Conservation (phyloP, 176 grass and related monocot genomes). For the Triticum timopheevii region DNA sequence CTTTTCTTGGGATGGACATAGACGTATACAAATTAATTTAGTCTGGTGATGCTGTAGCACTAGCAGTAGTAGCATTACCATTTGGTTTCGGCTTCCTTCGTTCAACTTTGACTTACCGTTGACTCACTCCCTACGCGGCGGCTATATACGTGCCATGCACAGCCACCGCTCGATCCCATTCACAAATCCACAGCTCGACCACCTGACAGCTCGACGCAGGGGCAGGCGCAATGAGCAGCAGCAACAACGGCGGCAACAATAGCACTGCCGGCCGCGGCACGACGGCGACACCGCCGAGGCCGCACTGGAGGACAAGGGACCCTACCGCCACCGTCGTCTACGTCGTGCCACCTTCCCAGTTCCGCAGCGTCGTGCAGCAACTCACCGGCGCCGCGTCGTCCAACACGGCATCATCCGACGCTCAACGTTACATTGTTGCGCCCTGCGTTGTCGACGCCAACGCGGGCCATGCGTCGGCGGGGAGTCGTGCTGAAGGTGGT, state of each 20-base stretch:
- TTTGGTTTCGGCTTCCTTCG: not conserved
- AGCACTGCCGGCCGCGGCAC: not conserved
- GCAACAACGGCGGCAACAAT: not conserved
- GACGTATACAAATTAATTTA: too few species aligned
- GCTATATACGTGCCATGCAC: not conserved
- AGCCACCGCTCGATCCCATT: not conserved
- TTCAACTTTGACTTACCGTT: not conserved
- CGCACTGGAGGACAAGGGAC: constrained; percentile 34
- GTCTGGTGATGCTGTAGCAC: too few species aligned
- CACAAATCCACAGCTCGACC: not conserved
- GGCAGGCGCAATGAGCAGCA: not conserved
- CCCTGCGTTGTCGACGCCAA: not conserved
- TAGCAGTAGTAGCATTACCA: too few species aligned
- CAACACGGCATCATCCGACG: not conserved
- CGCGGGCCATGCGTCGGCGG: not conserved
- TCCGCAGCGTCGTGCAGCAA: constrained; percentile 34
- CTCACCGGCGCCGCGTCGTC: constrained; percentile 18
- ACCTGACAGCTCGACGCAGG: not conserved
- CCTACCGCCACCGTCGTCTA: constrained; percentile 25
- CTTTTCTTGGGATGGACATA: too few species aligned
- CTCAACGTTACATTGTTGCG: not conserved
- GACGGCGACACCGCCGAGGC: not conserved
- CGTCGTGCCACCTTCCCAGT: constrained; percentile 21
- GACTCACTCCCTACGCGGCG: not conserved
- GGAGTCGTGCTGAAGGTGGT: not conserved